Conservation (phyloP, 805 yeast species). For the Schizosaccharomyces osmophilus region DNA sequence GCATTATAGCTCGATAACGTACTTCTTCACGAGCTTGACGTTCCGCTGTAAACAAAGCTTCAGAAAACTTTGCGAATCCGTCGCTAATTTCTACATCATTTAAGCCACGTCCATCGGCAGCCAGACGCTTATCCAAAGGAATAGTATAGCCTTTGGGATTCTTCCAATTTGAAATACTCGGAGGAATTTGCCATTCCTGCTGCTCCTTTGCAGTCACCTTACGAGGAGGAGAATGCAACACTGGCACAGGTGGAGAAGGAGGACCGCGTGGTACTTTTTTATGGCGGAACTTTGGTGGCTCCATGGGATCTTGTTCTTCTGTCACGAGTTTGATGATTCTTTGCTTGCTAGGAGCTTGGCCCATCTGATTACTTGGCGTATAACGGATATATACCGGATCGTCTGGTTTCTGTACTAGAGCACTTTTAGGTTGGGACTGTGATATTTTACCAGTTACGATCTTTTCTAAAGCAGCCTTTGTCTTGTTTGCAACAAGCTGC, state of each 20-base stretch:
- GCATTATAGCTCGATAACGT: conserved; percentile 24
- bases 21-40: conserved; percentile 33
- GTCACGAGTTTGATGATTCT: conserved; percentile 43
- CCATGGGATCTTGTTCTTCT: conserved; percentile 55
- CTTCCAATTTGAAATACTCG: conserved; percentile 86
- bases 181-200: conserved; percentile 66
- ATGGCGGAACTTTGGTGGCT: conserved; percentile 53
- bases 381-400: conserved; percentile 24
- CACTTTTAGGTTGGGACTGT: conserved; percentile 17
- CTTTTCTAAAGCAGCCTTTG: conserved; percentile 30
- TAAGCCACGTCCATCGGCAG: conserved; percentile 22
- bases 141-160: conserved; percentile 77
- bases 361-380: conserved; percentile 19
- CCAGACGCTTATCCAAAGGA: conserved; percentile 52
- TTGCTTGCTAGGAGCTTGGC: conserved; percentile 14
- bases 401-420: conserved; percentile 10
- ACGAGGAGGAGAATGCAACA: conserved; percentile 24
- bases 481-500: conserved; percentile 25
- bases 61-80: conserved; percentile 36
- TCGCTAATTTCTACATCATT: conserved; percentile 23
- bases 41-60: conserved; percentile 52
- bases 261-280: conserved; percentile 43
- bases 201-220: conserved; percentile 46
- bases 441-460: conserved; percentile 19
- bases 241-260: conserved; percentile 49